Evolutionary conservation across 129 eudicot species (phyloP).

Genomic region (Scalesia atractyloides): DNA sequence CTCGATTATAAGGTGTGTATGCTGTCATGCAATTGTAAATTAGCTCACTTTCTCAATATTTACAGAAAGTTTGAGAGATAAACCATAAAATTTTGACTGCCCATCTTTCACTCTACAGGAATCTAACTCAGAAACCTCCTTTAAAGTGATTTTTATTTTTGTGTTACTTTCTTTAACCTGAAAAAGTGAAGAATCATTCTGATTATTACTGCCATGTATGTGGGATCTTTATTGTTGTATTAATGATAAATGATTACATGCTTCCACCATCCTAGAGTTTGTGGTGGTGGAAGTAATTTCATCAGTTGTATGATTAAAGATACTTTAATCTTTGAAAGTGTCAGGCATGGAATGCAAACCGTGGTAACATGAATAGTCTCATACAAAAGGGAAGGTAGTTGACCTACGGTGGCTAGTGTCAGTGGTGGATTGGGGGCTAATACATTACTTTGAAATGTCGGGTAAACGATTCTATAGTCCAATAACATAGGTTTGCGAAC

Average conservation of each 20-base stretch:
- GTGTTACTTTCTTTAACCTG: conserved; percentile 28
- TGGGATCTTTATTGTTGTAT: conserved; percentile 28
- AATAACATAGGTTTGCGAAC: conserved; percentile 10
- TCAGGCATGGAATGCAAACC: conserved; percentile 12
- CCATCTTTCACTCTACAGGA: conserved; percentile 28
- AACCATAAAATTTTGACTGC: conserved; percentile 24
- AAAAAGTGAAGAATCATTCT: conserved; percentile 36
- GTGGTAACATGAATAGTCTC: conserved; percentile 12
- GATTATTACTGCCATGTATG: conserved; percentile 32
- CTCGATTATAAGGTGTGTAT: conserved; percentile 26
- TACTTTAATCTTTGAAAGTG: conserved; percentile 31
- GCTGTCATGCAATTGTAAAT: conserved; percentile 46
- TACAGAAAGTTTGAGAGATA: conserved; percentile 26
- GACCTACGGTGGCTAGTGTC: not conserved
- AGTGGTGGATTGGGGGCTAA: not conserved
- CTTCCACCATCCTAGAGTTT: conserved; percentile 32
- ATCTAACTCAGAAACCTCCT: conserved; percentile 6
- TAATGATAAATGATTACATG: conserved; percentile 29
- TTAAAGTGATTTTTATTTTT: conserved; percentile 16
- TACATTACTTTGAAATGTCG: not conserved
- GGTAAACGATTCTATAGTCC: not conserved
- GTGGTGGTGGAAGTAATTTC: conserved; percentile 29
- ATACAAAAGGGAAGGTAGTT: not conserved
- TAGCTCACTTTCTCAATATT: conserved; percentile 18
- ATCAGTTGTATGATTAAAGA: conserved; percentile 32